Evolutionary conservation across 805 yeast species (phyloP).

Genomic region (Myxozyma udenii): DNA sequence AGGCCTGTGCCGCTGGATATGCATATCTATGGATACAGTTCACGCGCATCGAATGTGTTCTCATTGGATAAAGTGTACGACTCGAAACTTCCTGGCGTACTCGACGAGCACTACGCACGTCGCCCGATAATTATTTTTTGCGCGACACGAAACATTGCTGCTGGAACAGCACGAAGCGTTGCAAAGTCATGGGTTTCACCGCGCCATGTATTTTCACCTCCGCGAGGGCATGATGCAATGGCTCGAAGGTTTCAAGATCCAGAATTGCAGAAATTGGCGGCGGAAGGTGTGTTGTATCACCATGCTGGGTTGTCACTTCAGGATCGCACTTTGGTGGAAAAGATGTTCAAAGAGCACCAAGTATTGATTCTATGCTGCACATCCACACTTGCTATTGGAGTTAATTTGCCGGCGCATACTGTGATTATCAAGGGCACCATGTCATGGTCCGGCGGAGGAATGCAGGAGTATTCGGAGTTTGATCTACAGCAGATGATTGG

Average conservation of each 20-base stretch:
- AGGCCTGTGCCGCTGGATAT: slow-evolving; percentile 46
- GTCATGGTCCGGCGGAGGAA: slow-evolving; percentile 46
- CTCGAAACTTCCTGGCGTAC: slow-evolving; percentile 36
- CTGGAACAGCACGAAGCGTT: slow-evolving; percentile 44
- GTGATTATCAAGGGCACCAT: slow-evolving; percentile 61
- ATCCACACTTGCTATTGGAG: slow-evolving; percentile 60
- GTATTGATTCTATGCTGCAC: slow-evolving; percentile 53
- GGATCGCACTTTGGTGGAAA: slow-evolving; percentile 50
- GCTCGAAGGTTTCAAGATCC: slow-evolving; percentile 7
- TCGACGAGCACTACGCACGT: slow-evolving; percentile 41
- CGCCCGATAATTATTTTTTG: slow-evolving; percentile 54
- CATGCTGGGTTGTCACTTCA: slow-evolving; percentile 55
- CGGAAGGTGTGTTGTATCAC: slow-evolving; percentile 51
- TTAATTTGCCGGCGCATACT: slow-evolving; percentile 58
- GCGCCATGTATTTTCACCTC: slow-evolving; percentile 1
- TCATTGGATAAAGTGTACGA: slow-evolving; percentile 49
- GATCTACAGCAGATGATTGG: slow-evolving; percentile 64
- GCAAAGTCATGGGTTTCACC: slow-evolving; percentile 8
- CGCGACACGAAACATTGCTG: slow-evolving; percentile 51
- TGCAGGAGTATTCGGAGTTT: slow-evolving; percentile 52
- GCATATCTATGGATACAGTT: slow-evolving; percentile 46
- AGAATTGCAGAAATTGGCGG: slow-evolving; percentile 13
- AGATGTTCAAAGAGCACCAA: slow-evolving; percentile 44
- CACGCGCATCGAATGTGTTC: slow-evolving; percentile 45
- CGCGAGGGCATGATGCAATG: not conserved